Base-by-base conservation (phyloP, 768 basidiomycete species). In the Lepiota brunneoincarnata region DNA sequence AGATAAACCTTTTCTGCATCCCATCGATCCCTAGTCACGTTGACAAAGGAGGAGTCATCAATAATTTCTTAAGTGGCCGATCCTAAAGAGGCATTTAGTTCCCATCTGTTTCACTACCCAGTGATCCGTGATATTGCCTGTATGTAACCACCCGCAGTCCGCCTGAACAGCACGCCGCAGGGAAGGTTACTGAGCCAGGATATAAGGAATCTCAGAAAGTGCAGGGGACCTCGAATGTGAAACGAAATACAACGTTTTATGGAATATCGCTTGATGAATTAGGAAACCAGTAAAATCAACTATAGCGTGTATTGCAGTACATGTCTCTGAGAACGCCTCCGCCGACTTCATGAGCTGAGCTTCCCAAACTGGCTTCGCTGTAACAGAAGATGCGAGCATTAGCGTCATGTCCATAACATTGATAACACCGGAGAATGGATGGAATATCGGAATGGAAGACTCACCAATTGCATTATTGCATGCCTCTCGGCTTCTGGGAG, bases 401-500 rank as follows among this genome's bases (percentile, higher is more conserved):
- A 18, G 15, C n/a, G n/a, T 17, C 28, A 26, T 51, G 24, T 15
- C 38, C 18, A 43, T 24, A 31, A 31, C 31, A 31, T 31, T 10
- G 7, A 7, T 7, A 28, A 28, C 26, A 28, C 7, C 26, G 26
- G 7, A 28, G 26, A 28, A 28, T 28, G 26, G 26, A 36, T 35
- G 9, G 28, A 20, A 5, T 23, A 61, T 6, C 36, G 42, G 52
- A 50, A n/a, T n/a, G 20, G 36, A 44, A 34, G 26, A 65, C 68
- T n/a, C 21, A 93, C 92, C 67, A 96, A 66, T 66, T 88, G 84
- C 68, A 89, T 77, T 24, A 98, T 91, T 10, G 91, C 87, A 0
- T 81, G 78, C 31, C 88, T 78, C 61, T 96, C 93, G 1, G 78
- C 76, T 4, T 89, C 86, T 24, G 92, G 89, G 45, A 97, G 71